These are phyloP conservation scores for Coelastrella sp. DNA, from an alignment of 139 green algal genomes.

Conservation along the genomic window DNA sequence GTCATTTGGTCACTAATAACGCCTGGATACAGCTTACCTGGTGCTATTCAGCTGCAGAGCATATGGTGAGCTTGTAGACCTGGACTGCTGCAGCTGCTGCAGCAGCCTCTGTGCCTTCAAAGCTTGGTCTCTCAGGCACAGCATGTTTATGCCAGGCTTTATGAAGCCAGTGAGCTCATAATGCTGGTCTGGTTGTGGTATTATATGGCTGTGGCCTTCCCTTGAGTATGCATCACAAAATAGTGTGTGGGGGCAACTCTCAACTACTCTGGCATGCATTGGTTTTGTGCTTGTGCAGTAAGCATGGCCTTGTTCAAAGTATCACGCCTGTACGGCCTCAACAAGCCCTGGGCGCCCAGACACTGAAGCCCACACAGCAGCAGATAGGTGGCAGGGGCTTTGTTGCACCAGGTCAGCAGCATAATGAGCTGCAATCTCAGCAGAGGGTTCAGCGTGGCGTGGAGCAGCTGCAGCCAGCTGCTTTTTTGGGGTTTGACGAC, in stretches of 20 bases:
- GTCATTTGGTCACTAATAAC: conserved; percentile 3
- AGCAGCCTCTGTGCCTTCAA: no score
- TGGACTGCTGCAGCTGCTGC: background rate
- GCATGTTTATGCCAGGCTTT: no score
- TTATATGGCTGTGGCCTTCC: no score
- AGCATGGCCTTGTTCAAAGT: background rate
- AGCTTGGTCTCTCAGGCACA: no score
- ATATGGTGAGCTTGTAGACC: conserved; percentile 1
- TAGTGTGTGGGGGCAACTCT: background rate
- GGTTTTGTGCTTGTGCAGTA: conserved; percentile 2
- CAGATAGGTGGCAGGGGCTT: background rate
- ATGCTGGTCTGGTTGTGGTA: no score
- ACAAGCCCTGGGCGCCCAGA: background rate
- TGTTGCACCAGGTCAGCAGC: background rate
- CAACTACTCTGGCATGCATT: background rate
- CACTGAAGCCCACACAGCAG: background rate
- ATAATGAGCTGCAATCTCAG: background rate
- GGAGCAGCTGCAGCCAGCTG: conserved; percentile 17
- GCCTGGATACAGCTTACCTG: background rate
- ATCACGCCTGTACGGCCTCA: background rate
- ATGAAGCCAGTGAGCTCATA: no score
- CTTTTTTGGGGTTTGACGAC: background rate
- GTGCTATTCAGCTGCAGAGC: conserved; percentile 21
- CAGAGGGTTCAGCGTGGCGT: no score
- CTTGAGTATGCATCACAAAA: no score